These are phyloP conservation scores for Botrytis paeoniae DNA, from an alignment of 2,329 filamentous ascomycete species.

Conservation along the genomic window DNA sequence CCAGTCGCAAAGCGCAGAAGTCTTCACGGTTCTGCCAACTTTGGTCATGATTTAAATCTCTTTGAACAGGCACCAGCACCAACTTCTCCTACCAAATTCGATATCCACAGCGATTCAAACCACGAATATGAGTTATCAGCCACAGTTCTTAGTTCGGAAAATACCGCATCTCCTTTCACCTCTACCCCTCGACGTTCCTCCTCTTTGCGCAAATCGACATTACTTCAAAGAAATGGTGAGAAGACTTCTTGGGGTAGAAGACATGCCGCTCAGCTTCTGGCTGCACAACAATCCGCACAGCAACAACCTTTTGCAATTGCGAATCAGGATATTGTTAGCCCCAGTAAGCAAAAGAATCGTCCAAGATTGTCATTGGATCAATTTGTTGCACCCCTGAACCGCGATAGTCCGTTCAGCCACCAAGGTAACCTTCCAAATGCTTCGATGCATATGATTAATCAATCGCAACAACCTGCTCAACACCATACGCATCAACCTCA, in stretches of 20 bases:
- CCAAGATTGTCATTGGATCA: slow-evolving; percentile 78
- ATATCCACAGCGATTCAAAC: slow-evolving; percentile 50
- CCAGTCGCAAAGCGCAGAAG: slow-evolving; percentile 90
- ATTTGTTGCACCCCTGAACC: slow-evolving; percentile 62
- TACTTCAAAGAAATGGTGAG: slow-evolving; percentile 77
- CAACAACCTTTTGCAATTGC: slow-evolving; percentile 21
- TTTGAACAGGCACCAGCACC: slow-evolving; percentile 61
- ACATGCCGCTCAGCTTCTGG: slow-evolving; percentile 49
- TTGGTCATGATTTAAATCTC: slow-evolving; percentile 65
- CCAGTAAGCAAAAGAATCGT: slow-evolving; percentile 56
- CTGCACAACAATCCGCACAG: slow-evolving; percentile 37
- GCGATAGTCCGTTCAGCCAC: slow-evolving; percentile 63
- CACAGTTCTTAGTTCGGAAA: slow-evolving; percentile 31
- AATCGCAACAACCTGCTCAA: slow-evolving; percentile 24
- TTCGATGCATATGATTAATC: slow-evolving; percentile 50
- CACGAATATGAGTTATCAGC: slow-evolving; percentile 54
- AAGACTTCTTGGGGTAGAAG: slow-evolving; percentile 62
- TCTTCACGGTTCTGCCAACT: slow-evolving; percentile 69
- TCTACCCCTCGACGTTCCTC: slow-evolving; percentile 67
- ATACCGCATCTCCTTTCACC: slow-evolving; percentile 37
- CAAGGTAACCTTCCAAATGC: slow-evolving; percentile 52
- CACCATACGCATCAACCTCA: slow-evolving; percentile 58
- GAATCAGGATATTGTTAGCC: slow-evolving; percentile 51
- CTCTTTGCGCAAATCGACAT: slow-evolving; percentile 79
- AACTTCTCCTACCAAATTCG: slow-evolving; percentile 46